Percentiles rank a stretch among this genome's conserved stretches.
phyloP scores from a whole-genome alignment of 2,329 filamentous ascomycete genomes.

The Ceratocystiopsis minuta region DNA sequence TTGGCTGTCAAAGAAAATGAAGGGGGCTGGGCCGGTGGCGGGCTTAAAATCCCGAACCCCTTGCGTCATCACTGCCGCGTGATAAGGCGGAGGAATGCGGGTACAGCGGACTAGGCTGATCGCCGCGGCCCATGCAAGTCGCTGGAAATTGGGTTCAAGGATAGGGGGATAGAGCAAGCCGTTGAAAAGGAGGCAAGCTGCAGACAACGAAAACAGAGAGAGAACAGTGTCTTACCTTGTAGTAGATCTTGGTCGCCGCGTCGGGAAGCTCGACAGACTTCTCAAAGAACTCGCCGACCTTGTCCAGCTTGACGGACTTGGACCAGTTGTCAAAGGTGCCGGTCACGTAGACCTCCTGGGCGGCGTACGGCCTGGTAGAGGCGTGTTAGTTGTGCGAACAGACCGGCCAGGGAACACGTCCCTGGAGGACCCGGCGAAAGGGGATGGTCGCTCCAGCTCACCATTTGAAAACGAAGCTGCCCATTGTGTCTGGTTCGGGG shows the following conservation, averaged over 20 bases:
- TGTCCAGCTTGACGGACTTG: constrained; percentile 69
- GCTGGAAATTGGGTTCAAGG: too few relatives aligned
- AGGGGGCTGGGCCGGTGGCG: too few relatives aligned
- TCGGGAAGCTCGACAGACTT: constrained; percentile 62
- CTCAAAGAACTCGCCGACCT: constrained; percentile 53
- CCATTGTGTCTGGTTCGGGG: constrained; percentile 25
- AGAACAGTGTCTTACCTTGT: constrained; percentile 57
- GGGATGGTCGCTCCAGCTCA: constrained; percentile 26
- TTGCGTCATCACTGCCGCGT: too few relatives aligned
- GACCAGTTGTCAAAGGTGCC: constrained; percentile 92
- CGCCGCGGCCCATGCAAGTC: too few relatives aligned
- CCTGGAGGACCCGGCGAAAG: not conserved
- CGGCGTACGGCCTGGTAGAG: constrained; percentile 55
- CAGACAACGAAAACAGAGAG: not conserved
- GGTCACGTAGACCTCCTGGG: constrained; percentile 80
- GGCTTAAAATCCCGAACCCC: too few relatives aligned
- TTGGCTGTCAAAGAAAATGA: too few relatives aligned
- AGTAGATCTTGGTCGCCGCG: constrained; percentile 57
- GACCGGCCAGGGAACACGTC: not conserved
- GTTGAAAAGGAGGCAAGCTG: not conserved
- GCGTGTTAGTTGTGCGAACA: not conserved
- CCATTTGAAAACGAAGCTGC: constrained; percentile 54
- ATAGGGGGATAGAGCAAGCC: too few relatives aligned
- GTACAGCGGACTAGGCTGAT: too few relatives aligned
- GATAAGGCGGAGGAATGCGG: too few relatives aligned